A percentile compares a stretch with the other conserved stretches of the same genome.
Conservation (phyloP, 2,329 filamentous ascomycete species). For the Aspergillus sp. region DNA sequence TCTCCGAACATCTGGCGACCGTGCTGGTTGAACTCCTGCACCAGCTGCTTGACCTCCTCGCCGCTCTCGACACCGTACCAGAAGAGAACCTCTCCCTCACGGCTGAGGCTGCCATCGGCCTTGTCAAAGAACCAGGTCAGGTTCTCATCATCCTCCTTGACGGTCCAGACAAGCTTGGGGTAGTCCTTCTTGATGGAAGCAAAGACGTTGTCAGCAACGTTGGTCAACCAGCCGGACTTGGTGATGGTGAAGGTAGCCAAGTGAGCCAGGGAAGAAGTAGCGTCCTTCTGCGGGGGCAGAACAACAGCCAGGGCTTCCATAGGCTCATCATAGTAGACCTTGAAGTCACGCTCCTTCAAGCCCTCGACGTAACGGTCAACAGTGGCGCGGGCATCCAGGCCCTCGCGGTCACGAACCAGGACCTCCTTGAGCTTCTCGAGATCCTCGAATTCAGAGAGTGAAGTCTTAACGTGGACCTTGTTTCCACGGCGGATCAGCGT, state of each 20-base stretch:
- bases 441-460: constrained; percentile 73
- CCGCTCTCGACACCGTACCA: constrained; percentile 88
- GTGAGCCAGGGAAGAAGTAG: constrained; percentile 66
- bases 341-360: constrained; percentile 76
- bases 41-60: constrained; percentile 77
- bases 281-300: constrained; percentile 67
- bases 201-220: constrained; percentile 94
- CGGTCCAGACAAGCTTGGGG: constrained; percentile 91
- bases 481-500: constrained; percentile 90
- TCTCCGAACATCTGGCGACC: constrained; percentile 86
- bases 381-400: constrained; percentile 76
- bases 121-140: constrained; percentile 98
- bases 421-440: constrained; percentile 76
- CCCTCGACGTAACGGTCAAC: constrained; percentile 85
- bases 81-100: constrained; percentile 87
- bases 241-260: constrained; percentile 90
- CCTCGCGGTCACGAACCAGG: constrained; percentile 77
- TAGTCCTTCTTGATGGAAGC: constrained; percentile 91
- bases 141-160: constrained; percentile 93
- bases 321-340: constrained; percentile 89
- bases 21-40: constrained; percentile 80
- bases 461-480: constrained; percentile 75
- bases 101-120: constrained; percentile 85
- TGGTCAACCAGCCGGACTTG: constrained; percentile 90
- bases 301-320: constrained; percentile 93